Percentiles rank a stretch among this genome's conserved stretches.
phyloP scores from a whole-genome alignment of 805 yeast genomes.

The Candida yuanshanica region DNA sequence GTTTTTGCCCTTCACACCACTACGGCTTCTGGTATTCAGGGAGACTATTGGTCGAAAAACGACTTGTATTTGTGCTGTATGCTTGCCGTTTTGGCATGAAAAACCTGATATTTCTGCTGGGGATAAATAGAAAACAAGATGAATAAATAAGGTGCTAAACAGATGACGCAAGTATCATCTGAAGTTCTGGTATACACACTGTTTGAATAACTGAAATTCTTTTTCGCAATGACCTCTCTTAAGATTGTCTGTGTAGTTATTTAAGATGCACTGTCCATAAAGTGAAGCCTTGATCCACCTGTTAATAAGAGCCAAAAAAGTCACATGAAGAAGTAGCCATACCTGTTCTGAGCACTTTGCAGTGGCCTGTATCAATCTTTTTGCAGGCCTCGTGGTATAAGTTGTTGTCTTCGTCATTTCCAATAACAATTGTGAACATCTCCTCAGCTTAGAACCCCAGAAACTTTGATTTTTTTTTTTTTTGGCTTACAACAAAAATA shows the following conservation, averaged over 20 bases:
- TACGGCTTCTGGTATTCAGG: not conserved
- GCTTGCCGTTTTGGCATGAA: no score
- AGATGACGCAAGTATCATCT: not conserved
- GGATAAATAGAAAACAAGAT: not conserved
- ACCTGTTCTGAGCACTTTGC: constrained; percentile 32
- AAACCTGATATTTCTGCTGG: no score
- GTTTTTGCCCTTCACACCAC: not conserved
- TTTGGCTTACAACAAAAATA: not conserved
- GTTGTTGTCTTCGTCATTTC: constrained; percentile 8
- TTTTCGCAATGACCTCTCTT: constrained; percentile 45
- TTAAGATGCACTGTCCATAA: constrained; percentile 52
- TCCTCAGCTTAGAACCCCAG: not conserved
- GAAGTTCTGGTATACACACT: constrained; percentile 37
- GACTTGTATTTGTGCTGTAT: no score
- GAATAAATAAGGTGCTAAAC: not conserved
- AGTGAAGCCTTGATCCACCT: constrained; percentile 29
- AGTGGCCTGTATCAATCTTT: constrained; percentile 33
- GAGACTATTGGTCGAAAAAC: no score
- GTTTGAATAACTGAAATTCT: constrained; percentile 44
- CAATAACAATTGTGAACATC: not conserved
- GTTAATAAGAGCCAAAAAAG: not conserved
- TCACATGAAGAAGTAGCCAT: constrained; percentile 2
- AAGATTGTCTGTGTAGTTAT: constrained; percentile 40
- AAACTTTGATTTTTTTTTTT: not conserved
- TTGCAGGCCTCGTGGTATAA: constrained; percentile 33